Evolutionary conservation across 106 monocot genomes (phyloP).

Genomic region (Apostasia shenzhenica): DNA sequence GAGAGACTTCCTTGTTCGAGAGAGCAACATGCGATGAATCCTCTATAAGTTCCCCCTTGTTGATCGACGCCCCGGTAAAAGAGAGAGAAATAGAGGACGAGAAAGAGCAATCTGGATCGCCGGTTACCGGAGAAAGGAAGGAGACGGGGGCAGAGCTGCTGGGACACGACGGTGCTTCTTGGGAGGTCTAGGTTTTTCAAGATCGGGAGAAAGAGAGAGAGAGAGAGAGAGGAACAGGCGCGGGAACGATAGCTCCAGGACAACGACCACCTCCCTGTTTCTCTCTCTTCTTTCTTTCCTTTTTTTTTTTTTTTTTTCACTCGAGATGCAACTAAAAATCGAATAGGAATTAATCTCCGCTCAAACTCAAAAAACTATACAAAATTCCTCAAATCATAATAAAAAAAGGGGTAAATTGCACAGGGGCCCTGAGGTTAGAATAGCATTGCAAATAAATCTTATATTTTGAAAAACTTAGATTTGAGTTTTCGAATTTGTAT

Average conservation of each 20-base stretch:
- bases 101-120: background rate
- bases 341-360: no score
- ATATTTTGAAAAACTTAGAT: no score
- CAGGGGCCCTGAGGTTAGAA: no score
- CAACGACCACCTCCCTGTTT: background rate
- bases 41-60: background rate
- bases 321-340: background rate
- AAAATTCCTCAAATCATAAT: no score
- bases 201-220: background rate
- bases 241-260: background rate
- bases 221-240: background rate
- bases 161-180: background rate
- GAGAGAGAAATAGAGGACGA: background rate
- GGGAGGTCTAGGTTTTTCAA: slow-evolving; percentile 3
- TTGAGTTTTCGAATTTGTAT: no score
- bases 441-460: no score
- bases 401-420: no score
- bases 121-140: background rate
- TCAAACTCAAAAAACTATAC: no score
- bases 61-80: background rate
- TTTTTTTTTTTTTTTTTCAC: background rate
- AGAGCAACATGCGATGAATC: background rate
- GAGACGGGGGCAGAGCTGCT: background rate
- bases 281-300: background rate
- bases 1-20: background rate